A percentile compares a stretch with the other conserved stretches of the same genome.
Evolutionary conservation across 257 asterid species (phyloP).

Genomic region (Solanum tarapatanum): DNA sequence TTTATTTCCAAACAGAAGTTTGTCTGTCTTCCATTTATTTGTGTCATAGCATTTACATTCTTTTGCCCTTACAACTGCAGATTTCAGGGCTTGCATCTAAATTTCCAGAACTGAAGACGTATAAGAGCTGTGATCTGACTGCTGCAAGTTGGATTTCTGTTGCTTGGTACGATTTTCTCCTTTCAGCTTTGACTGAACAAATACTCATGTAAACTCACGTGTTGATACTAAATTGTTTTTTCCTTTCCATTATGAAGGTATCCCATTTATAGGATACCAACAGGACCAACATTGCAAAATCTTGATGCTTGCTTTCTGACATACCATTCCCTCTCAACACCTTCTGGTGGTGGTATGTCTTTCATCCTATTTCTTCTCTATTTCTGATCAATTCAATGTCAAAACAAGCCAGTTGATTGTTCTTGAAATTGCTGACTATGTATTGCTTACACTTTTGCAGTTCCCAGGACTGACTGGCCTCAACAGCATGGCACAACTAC

Average conservation of each 20-base stretch:
- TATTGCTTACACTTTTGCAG: neutral
- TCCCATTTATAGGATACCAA: constrained; percentile 90
- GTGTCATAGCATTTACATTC: neutral
- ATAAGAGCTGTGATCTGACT: constrained; percentile 73
- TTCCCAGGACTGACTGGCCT: constrained; percentile 3
- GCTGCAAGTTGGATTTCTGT: constrained; percentile 87
- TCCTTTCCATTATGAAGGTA: constrained; percentile 39
- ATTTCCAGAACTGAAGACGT: constrained; percentile 57
- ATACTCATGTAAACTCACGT: neutral
- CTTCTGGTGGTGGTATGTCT: constrained; percentile 40
- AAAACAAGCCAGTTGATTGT: neutral
- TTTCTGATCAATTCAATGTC: neutral
- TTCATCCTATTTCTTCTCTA: neutral
- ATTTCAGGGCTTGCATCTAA: constrained; percentile 54
- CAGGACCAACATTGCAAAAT: constrained; percentile 82
- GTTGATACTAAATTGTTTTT: neutral
- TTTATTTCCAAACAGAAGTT: neutral
- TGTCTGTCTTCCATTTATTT: neutral
- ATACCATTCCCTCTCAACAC: constrained; percentile 71
- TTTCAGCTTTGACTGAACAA: neutral
- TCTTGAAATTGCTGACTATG: neutral
- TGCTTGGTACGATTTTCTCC: constrained; percentile 55
- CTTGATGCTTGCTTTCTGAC: constrained; percentile 89
- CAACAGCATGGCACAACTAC: constrained; percentile 17
- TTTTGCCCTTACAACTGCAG: constrained; percentile 23